Evolutionary conservation across 2,329 filamentous ascomycete species (phyloP).

Genomic region (Venturia effusa): DNA sequence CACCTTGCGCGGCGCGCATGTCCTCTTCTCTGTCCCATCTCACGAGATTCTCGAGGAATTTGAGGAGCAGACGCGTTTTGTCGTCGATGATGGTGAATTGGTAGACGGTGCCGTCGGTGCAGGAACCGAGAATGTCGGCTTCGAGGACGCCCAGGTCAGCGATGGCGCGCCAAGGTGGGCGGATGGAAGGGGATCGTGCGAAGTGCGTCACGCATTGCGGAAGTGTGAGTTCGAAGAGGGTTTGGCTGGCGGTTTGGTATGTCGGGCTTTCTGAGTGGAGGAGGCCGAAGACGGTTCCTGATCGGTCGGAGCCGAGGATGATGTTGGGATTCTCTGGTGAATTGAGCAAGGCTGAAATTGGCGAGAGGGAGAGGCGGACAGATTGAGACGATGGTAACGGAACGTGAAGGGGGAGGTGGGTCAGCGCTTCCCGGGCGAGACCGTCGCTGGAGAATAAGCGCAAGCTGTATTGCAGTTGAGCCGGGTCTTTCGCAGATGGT

Average conservation of each 20-base stretch:
- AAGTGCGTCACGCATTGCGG: slow-evolving; percentile 36
- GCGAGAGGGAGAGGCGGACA: not conserved
- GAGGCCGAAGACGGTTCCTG: slow-evolving; percentile 21
- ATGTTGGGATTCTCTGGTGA: slow-evolving; percentile 14
- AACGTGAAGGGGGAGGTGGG: not conserved
- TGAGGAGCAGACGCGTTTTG: slow-evolving; percentile 56
- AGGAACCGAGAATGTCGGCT: slow-evolving; percentile 39
- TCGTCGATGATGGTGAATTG: slow-evolving; percentile 53
- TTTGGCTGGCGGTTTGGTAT: slow-evolving; percentile 19
- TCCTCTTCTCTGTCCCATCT: slow-evolving; percentile 14
- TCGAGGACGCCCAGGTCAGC: slow-evolving; percentile 28
- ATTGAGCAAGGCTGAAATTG: not conserved
- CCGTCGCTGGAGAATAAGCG: slow-evolving; percentile 5
- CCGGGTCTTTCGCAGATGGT: slow-evolving; percentile 18
- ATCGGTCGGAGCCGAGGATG: slow-evolving; percentile 25
- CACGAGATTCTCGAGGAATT: slow-evolving; percentile 59
- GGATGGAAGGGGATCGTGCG: slow-evolving; percentile 33
- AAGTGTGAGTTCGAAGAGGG: slow-evolving; percentile 32
- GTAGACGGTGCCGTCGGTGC: slow-evolving; percentile 41
- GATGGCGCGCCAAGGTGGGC: slow-evolving; percentile 24
- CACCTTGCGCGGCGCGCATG: slow-evolving; percentile 9
- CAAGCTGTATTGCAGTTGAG: slow-evolving; percentile 17
- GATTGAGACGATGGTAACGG: not conserved
- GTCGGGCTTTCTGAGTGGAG: slow-evolving; percentile 17
- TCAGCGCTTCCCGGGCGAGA: not conserved